Base-by-base conservation (phyloP, 495 filamentous ascomycete species). In the Jackrogersella multiformis region DNA sequence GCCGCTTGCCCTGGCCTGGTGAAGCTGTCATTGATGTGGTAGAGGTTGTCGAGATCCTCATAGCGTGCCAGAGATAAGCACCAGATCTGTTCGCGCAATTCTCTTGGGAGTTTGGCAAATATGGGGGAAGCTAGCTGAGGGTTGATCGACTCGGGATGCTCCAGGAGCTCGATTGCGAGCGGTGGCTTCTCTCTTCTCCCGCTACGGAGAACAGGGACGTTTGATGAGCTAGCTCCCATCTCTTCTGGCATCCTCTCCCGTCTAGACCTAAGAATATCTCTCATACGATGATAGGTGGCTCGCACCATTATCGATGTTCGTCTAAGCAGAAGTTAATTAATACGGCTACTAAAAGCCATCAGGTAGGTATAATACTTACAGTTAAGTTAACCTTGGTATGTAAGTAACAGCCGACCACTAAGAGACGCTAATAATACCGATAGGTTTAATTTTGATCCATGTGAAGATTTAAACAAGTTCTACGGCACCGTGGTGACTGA, bases 11-110 rank as follows among this genome's bases (percentile, higher is more conserved):
- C 70, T 3, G 73, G 73, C 4, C 70, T 48, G 1, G 67, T 26
- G 28, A 49, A 68, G 5, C 49, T 45, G 23, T 24, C 12, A n/a
- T 59, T 13, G 28, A 69, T 20, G 20, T 51, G 32, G 23, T 73
- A 73, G 32, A 64, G 36, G 3, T 26, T 26, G 10, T 57, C 51
- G 28, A 71, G 16, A n/a, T 75, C 62, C 35, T 75, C 70, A 16
- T 71, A 75, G 1, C 54, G 48, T n/a, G 64, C 49, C n/a, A 75
- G 61, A 20, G 67, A 52, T 9, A 66, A 71, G 24, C 60, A 42
- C 73, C 73, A 75, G 20, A 75, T 67, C 35, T 73, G 12, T 10
- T 69, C 70, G 12, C 73, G 73, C 1, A 75, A 18, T 39, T 75
- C 73, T 26, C 51, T 56, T 0, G 73, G 70, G 34, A 75, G 73